These are phyloP conservation scores for Trichoderma parareesei DNA, from an alignment of 495 filamentous ascomycete species.

Conservation along the genomic window DNA sequence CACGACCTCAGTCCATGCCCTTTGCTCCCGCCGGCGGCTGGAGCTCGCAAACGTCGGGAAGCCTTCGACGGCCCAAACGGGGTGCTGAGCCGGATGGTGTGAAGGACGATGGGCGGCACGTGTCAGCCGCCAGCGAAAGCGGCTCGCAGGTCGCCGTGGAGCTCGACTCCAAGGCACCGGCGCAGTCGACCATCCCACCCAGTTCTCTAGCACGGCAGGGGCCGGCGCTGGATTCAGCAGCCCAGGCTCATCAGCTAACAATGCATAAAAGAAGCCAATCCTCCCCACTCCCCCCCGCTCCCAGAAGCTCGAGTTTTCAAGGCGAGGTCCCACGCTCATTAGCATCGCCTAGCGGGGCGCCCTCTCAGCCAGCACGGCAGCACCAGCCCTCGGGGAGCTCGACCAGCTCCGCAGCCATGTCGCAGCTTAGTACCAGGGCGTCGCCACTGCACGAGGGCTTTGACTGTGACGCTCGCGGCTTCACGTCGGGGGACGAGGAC, in stretches of 20 bases:
- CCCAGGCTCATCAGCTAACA: constrained; percentile 18
- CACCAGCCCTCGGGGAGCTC: constrained; percentile 23
- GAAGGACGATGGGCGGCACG: constrained; percentile 29
- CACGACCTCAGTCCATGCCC: constrained; percentile 43
- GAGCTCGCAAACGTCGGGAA: constrained; percentile 39
- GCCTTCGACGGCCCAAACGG: constrained; percentile 38
- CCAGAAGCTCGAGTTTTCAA: constrained; percentile 49
- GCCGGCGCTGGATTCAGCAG: constrained; percentile 4
- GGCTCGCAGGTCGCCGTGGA: constrained; percentile 16
- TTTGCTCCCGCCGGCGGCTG: constrained; percentile 42
- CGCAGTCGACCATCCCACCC: not conserved
- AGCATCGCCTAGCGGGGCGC: constrained; percentile 31
- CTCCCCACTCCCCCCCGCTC: constrained; percentile 49
- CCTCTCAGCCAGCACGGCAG: constrained; percentile 19
- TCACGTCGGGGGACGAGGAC: constrained; percentile 72
- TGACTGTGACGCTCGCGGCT: constrained; percentile 67
- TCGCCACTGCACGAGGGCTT: constrained; percentile 46
- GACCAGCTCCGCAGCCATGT: constrained; percentile 18
- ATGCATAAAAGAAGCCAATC: constrained; percentile 40
- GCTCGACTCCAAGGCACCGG: constrained; percentile 11
- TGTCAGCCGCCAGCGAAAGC: constrained; percentile 30
- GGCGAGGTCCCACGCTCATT: constrained; percentile 40
- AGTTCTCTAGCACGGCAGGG: constrained; percentile 5
- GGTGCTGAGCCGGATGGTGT: constrained; percentile 29
- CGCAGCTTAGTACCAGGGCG: constrained; percentile 20